Conservation (phyloP, 108 stramenopile species). For the Cylindrotheca fusiformis region DNA sequence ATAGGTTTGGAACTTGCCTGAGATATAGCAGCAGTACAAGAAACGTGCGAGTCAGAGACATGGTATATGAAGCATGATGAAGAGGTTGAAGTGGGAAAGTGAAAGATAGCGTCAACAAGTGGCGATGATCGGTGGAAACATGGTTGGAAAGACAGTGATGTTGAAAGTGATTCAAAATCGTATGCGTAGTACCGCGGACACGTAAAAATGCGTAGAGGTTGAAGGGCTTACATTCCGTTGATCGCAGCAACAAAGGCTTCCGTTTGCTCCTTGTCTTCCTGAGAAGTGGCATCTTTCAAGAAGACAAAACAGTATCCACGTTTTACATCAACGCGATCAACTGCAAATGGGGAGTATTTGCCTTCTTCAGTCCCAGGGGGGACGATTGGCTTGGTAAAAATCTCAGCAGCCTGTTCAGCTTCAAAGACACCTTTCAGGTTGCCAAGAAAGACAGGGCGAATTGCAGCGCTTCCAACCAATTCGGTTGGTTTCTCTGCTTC, state of each 20-base stretch:
- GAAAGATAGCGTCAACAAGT: too few species aligned
- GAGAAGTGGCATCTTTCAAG: conserved; percentile 62
- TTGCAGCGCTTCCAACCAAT: conserved; percentile 29
- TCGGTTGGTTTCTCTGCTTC: background rate
- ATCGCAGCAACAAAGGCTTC: conserved; percentile 68
- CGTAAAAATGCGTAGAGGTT: conserved; percentile 18
- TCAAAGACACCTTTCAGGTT: conserved; percentile 52
- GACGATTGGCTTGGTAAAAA: conserved; percentile 51
- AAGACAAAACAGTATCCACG: conserved; percentile 86
- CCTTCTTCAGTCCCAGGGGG: conserved; percentile 24
- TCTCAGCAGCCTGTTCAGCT: conserved; percentile 45
- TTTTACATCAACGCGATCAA: conserved; percentile 79
- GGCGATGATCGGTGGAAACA: too few species aligned
- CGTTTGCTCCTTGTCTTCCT: conserved; percentile 60
- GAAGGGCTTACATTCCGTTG: conserved; percentile 89
- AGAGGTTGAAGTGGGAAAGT: background rate
- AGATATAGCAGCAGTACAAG: background rate
- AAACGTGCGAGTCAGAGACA: background rate
- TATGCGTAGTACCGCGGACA: conserved; percentile 23
- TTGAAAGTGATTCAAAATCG: too few species aligned
- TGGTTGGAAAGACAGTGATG: too few species aligned
- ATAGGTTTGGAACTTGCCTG: conserved; percentile 70
- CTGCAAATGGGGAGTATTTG: conserved; percentile 32
- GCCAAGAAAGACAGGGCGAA: conserved; percentile 75
- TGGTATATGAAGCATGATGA: background rate